phyloP scores from a whole-genome alignment of 805 yeast genomes.

The Teunomyces tritomae region DNA sequence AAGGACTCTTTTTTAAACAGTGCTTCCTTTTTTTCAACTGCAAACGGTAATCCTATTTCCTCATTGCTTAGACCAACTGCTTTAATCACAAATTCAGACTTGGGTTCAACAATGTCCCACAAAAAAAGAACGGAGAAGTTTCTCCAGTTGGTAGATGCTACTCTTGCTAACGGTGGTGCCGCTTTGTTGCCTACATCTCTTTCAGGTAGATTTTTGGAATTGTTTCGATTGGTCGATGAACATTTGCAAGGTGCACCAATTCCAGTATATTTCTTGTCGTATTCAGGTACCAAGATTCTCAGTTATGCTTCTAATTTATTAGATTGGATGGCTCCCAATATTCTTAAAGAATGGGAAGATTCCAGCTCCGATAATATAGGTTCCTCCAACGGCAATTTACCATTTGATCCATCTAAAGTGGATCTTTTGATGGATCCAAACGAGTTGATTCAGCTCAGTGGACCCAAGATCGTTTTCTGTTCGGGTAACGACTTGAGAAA shows the following conservation, averaged over 20 bases:
- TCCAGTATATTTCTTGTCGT: constrained; percentile 75
- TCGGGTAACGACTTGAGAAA: constrained; percentile 63
- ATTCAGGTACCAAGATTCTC: constrained; percentile 73
- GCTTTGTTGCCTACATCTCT: constrained; percentile 80
- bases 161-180: constrained; percentile 73
- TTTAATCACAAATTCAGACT: constrained; percentile 67
- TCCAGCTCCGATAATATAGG: constrained; percentile 14
- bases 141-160: constrained; percentile 58
- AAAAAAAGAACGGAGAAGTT: constrained; percentile 64
- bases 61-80: constrained; percentile 76
- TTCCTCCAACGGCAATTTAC: constrained; percentile 49
- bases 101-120: constrained; percentile 64
- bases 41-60: constrained; percentile 59
- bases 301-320: constrained; percentile 84
- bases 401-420: constrained; percentile 71
- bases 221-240: constrained; percentile 70
- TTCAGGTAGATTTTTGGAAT: constrained; percentile 78
- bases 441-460: constrained; percentile 53
- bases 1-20: constrained; percentile 80
- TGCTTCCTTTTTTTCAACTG: constrained; percentile 53
- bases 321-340: constrained; percentile 93
- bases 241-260: constrained; percentile 56
- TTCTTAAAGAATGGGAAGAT: constrained; percentile 80
- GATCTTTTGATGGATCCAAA: constrained; percentile 53
- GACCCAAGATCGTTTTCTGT: constrained; percentile 79